Base-by-base conservation (phyloP, 768 basidiomycete species). In the Trametes maxima region DNA sequence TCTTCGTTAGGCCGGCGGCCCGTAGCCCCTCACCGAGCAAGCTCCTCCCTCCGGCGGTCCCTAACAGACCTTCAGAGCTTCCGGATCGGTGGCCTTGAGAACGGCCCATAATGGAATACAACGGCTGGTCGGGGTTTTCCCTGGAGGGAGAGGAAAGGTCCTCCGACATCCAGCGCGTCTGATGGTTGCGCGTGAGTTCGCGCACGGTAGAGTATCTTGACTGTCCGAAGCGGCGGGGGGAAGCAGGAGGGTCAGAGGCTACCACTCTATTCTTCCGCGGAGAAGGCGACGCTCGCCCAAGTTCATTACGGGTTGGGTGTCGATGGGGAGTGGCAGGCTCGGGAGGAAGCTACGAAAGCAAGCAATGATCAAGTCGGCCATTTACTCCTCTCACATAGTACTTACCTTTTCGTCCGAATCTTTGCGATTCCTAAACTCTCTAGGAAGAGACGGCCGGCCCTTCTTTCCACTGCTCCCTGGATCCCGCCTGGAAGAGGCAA, bases 1-100 rank as follows among this genome's bases (percentile, higher is more conserved):
- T 71, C 73, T 70, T 79, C 33, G 78, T 80, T 57, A 92, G 75
- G 11, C 90, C 91, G 0, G 90, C 89, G 0, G 89, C 88, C 49
- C 86, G 79, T 59, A 92, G 68, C 16, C 85, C 85, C 71, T 91
- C 88, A 3, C 87, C 84, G 10, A 89, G 71, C 14, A 92, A 72
- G 65, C 81, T 86, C 59, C 88, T 74, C 12, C 83, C 80, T 16
- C 63, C 76, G 39, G 70, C 79, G 25, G 75, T 75, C 7, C 70
- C 65, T 17, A 72, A 73, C 8, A 85, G 78, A 68, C 83, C 89
- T 74, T 92, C 91, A 2, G 85, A 87, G 69, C 88, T 90, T 5
- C 90, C 90, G 0, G 81, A 82, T 37, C 90, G 77, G 16, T 81
- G 70, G 33, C 78, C 78, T 68, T 89, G 89, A 44, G 81, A 74